Evolutionary conservation across 169 alveolate species (phyloP).

Genomic region (Plasmodium knowlesi): DNA sequence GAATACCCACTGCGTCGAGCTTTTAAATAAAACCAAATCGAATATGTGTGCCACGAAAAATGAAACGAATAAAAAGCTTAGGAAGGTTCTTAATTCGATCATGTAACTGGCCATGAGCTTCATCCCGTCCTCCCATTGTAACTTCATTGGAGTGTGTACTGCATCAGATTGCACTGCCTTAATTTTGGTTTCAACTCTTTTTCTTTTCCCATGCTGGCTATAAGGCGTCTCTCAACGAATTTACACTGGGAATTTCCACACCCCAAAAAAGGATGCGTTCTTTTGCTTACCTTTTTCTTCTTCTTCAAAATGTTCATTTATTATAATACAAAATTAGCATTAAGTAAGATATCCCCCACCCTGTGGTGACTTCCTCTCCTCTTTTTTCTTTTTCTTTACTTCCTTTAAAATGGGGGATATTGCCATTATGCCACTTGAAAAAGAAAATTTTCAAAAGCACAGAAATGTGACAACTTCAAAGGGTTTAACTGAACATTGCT

Average conservation of each 20-base stretch:
- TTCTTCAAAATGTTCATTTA: too few relatives aligned
- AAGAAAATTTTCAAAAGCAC: neutral
- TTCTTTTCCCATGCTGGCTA: neutral
- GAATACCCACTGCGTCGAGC: constrained; percentile 38
- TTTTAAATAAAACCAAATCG: constrained; percentile 38
- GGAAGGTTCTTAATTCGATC: constrained; percentile 41
- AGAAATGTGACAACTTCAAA: neutral
- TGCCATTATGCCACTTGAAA: neutral
- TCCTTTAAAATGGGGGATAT: neutral
- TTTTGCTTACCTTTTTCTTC: neutral
- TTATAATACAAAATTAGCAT: too few relatives aligned
- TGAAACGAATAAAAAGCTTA: constrained; percentile 58
- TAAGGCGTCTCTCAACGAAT: neutral
- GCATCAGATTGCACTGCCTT: neutral
- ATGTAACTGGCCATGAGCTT: neutral
- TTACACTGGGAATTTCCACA: neutral
- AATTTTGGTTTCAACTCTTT: neutral
- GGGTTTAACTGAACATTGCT: neutral
- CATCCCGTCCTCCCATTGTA: neutral
- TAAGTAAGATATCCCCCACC: too few relatives aligned
- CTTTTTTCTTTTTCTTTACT: neutral
- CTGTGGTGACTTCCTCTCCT: too few relatives aligned
- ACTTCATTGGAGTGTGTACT: neutral
- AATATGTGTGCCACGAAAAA: constrained; percentile 40
- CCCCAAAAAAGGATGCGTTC: neutral